phyloP scores from a whole-genome alignment of 2,329 filamentous ascomycete genomes.

The Dactylonectria macrodidyma region DNA sequence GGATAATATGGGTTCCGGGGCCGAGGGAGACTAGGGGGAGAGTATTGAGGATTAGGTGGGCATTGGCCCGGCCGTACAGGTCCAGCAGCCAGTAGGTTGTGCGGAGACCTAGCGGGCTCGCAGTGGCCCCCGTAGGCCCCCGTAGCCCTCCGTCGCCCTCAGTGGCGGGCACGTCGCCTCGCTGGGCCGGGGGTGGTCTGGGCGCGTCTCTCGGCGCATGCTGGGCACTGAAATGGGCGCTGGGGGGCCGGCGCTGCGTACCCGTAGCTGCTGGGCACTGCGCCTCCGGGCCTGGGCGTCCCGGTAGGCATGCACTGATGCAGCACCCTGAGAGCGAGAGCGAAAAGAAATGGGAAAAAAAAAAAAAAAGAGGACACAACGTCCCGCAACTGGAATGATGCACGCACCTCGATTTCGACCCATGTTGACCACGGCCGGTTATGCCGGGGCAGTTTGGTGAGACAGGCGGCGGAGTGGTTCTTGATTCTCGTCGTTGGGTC shows the following conservation, averaged over 20 bases:
- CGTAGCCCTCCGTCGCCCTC: constrained; percentile 11
- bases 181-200: constrained; percentile 21
- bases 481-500: constrained; percentile 15
- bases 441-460: constrained; percentile 40
- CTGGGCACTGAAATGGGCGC: neutral
- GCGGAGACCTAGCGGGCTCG: constrained; percentile 18
- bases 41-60: constrained; percentile 20
- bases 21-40: constrained; percentile 26
- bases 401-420: constrained; percentile 70
- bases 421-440: constrained; percentile 57
- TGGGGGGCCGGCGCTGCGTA: constrained; percentile 5
- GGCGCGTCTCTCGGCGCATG: constrained; percentile 10
- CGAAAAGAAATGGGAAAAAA: constrained; percentile 7
- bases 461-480: constrained; percentile 35
- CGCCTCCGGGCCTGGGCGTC: constrained; percentile 14
- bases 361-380: constrained; percentile 26
- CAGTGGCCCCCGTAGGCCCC: constrained; percentile 19
- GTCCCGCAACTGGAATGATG: constrained; percentile 42
- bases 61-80: constrained; percentile 23
- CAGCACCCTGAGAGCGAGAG: constrained; percentile 6
- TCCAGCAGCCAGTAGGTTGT: constrained; percentile 21
- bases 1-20: constrained; percentile 45
- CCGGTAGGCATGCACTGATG: constrained; percentile 25
- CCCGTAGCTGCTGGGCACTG: constrained; percentile 7
- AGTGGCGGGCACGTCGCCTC: constrained; percentile 21